phyloP scores from a whole-genome alignment of 1,284 basidiomycete genomes.

The Boletus mariae region DNA sequence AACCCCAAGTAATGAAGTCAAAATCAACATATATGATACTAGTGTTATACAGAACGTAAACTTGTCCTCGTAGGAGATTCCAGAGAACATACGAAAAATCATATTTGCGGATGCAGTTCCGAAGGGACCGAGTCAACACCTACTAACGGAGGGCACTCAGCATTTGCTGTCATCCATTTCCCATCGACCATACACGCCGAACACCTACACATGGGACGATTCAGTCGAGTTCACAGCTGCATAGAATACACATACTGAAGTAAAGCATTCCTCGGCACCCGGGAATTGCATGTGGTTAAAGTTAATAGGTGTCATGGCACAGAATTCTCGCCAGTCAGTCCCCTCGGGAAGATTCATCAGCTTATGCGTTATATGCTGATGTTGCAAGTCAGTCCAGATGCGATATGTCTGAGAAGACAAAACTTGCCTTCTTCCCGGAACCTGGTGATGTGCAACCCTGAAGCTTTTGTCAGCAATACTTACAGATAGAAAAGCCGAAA shows the following conservation, averaged over 20 bases:
- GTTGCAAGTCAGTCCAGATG: not conserved
- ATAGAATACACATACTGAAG: constrained; percentile 9
- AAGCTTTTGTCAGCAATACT: not conserved
- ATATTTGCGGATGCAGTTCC: too few species aligned
- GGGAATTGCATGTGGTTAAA: constrained; percentile 18
- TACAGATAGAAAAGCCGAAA: not conserved
- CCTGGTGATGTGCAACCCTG: constrained; percentile 28
- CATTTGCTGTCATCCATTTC: constrained; percentile 23
- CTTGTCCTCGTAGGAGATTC: too few species aligned
- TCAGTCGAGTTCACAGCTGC: not conserved
- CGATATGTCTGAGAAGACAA: not conserved
- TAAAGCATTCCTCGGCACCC: constrained; percentile 21
- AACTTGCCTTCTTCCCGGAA: constrained; percentile 22
- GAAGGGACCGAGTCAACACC: too few species aligned
- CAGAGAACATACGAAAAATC: too few species aligned
- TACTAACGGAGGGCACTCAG: constrained; percentile 3
- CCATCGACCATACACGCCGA: constrained; percentile 27
- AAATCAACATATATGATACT: too few species aligned
- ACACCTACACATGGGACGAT: constrained; percentile 2
- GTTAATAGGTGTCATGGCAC: constrained; percentile 23
- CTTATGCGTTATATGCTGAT: constrained; percentile 22
- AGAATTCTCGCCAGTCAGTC: constrained; percentile 26
- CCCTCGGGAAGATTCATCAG: constrained; percentile 20
- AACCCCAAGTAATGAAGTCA: too few species aligned
- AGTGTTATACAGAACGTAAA: too few species aligned